Conservation (phyloP, 805 yeast species). For the Torulaspora quercuum region DNA sequence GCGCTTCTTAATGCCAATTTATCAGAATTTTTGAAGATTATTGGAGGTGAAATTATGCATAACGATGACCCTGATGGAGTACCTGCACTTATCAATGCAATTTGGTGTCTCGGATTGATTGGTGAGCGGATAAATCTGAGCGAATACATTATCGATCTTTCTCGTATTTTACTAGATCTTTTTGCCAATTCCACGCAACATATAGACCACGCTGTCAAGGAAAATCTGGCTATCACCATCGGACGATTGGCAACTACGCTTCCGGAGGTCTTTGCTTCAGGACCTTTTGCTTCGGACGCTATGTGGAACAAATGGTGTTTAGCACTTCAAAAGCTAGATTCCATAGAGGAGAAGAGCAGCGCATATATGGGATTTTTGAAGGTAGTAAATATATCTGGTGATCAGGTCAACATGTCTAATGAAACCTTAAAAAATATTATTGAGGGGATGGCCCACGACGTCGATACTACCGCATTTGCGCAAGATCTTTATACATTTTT, state of each 20-base stretch:
- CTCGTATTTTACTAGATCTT: constrained; percentile 30
- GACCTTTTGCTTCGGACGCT: constrained; percentile 28
- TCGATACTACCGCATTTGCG: constrained; percentile 31
- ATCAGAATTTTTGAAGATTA: constrained; percentile 51
- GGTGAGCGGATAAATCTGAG: constrained; percentile 48
- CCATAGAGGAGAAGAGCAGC: constrained; percentile 83
- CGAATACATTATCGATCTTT: constrained; percentile 31
- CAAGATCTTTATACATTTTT: constrained; percentile 31
- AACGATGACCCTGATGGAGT: constrained; percentile 36
- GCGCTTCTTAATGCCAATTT: constrained; percentile 37
- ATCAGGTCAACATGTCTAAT: constrained; percentile 20
- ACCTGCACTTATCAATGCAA: constrained; percentile 56
- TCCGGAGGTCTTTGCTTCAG: constrained; percentile 57
- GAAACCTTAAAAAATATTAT: constrained; percentile 28
- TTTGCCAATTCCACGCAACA: constrained; percentile 28
- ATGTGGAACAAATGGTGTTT: constrained; percentile 68
- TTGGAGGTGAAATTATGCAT: constrained; percentile 62
- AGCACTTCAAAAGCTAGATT: constrained; percentile 61
- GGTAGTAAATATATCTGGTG: constrained; percentile 42
- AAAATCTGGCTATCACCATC: constrained; percentile 84
- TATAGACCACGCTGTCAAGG: constrained; percentile 53
- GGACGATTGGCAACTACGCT: constrained; percentile 75
- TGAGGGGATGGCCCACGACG: constrained; percentile 29
- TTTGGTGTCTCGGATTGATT: constrained; percentile 92
- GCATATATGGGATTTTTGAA: constrained; percentile 82